Conservation (phyloP, 805 yeast species). For the Dipodascus albidus region DNA sequence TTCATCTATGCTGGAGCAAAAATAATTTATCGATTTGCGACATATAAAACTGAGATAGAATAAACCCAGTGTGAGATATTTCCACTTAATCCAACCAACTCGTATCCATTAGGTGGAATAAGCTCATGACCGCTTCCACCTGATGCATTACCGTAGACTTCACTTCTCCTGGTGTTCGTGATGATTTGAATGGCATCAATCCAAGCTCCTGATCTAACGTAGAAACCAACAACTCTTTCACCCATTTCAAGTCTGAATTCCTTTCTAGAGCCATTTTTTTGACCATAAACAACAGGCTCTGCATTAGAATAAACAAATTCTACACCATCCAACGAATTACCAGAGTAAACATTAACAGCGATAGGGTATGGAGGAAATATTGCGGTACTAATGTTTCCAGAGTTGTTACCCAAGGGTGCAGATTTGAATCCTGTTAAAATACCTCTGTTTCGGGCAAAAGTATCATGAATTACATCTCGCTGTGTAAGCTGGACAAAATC, state of each 20-base stretch:
- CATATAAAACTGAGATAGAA: conserved; percentile 59
- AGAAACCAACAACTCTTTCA: conserved; percentile 50
- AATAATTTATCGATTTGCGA: not conserved
- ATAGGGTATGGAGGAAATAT: conserved; percentile 20
- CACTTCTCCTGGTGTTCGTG: conserved; percentile 33
- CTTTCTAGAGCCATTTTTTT: conserved; percentile 29
- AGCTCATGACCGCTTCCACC: conserved; percentile 57
- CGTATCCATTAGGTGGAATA: conserved; percentile 50
- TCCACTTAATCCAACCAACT: conserved; percentile 64
- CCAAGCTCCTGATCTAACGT: conserved; percentile 75
- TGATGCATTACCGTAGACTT: conserved; percentile 51
- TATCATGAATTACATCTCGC: conserved; percentile 3
- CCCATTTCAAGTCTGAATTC: conserved; percentile 42
- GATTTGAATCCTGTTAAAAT: conserved; percentile 8
- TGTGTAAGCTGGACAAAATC: conserved; percentile 31
- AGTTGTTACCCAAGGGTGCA: conserved; percentile 14
- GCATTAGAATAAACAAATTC: conserved; percentile 33
- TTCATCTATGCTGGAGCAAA: too few species aligned
- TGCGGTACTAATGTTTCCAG: conserved; percentile 21
- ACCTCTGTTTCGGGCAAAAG: conserved; percentile 3
- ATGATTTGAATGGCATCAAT: conserved; percentile 74
- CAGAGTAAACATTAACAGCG: conserved; percentile 44
- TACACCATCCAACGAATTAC: conserved; percentile 74
- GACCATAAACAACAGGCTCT: conserved; percentile 24
- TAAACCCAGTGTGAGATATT: conserved; percentile 59